phyloP scores from a whole-genome alignment of 805 yeast genomes.

The Monosporozyma yasuniensis region DNA sequence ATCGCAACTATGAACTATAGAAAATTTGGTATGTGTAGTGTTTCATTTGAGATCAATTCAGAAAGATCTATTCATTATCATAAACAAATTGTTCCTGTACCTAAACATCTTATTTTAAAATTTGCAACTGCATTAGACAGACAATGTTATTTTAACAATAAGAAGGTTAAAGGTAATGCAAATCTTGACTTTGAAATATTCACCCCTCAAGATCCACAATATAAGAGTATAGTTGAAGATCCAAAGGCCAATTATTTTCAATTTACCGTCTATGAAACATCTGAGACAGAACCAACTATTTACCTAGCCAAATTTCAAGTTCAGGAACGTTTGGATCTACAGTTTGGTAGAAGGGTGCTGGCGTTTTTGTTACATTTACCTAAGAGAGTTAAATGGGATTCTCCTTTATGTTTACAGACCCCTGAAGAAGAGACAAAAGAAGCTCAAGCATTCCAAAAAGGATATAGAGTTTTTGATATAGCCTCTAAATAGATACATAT shows the following conservation, averaged over 20 bases:
- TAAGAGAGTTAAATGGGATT: conserved; percentile 66
- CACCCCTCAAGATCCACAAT: conserved; percentile 20
- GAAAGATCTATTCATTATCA: conserved; percentile 63
- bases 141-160: conserved; percentile 39
- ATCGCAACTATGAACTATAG: conserved; percentile 41
- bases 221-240: conserved; percentile 23
- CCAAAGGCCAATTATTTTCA: conserved; percentile 26
- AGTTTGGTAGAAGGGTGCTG: conserved; percentile 73
- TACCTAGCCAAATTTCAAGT: conserved; percentile 27
- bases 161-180: conserved; percentile 36
- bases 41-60: conserved; percentile 64
- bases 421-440: conserved; percentile 54
- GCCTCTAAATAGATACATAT: neutral
- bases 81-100: conserved; percentile 67
- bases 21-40: conserved; percentile 39
- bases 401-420: conserved; percentile 49
- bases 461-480: conserved; percentile 48
- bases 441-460: conserved; percentile 50
- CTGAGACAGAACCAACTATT: conserved; percentile 23
- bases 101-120: conserved; percentile 33
- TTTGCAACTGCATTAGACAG: conserved; percentile 42
- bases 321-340: conserved; percentile 52
- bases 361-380: conserved; percentile 55
- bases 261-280: conserved; percentile 30
- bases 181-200: conserved; percentile 36